Conservation (phyloP, 164 flowering plant genomes). For the Nymphaea thermarum region DNA sequence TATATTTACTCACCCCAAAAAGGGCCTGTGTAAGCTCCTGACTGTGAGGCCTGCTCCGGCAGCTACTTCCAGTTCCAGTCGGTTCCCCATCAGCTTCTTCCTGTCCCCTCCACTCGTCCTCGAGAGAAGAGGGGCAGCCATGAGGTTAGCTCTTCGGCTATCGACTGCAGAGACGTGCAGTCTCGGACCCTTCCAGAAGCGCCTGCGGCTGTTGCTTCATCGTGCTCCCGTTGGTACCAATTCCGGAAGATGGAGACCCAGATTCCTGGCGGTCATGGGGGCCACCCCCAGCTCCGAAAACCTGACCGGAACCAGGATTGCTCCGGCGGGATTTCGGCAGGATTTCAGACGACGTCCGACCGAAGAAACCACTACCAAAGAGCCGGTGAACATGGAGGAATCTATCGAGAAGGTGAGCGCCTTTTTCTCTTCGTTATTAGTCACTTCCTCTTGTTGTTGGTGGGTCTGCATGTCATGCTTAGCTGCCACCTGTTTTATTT, state of each 20-base stretch:
- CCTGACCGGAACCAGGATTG: not conserved
- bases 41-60: no score
- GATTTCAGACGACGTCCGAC: not conserved
- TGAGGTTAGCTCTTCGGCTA: not conserved
- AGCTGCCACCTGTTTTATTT: not conserved
- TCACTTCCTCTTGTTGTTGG: no score
- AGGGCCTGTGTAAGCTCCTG: no score
- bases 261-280: not conserved
- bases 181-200: not conserved
- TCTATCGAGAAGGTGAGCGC: not conserved
- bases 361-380: not conserved
- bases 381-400: not conserved
- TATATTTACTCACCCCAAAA: no score
- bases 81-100: no score
- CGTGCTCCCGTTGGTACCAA: not conserved
- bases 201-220: not conserved
- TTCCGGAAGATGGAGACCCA: not conserved
- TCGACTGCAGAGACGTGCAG: not conserved
- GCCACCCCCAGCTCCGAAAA: not conserved
- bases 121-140: not conserved
- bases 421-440: not conserved
- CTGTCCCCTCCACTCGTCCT: not conserved
- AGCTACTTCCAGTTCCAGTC: not conserved
- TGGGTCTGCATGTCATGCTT: no score
- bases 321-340: not conserved